Evolutionary conservation across 768 basidiomycete species (phyloP).

Genomic region (Lactarius tabidus): DNA sequence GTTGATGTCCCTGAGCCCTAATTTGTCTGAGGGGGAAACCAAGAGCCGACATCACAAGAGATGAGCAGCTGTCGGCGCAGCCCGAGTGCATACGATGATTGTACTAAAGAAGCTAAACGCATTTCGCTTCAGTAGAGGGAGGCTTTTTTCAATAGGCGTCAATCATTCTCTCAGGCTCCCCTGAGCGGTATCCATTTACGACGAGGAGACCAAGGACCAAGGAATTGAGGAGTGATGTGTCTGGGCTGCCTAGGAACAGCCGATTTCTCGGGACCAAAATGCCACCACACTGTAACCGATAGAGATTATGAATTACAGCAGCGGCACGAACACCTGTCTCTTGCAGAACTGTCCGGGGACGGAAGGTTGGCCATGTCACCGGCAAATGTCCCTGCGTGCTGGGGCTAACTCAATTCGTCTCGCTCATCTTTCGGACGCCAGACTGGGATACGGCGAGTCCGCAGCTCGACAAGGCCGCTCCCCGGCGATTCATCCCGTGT

Average conservation of each 20-base stretch:
- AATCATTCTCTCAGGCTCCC: conserved; percentile 11
- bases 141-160: conserved; percentile 14
- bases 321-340: conserved; percentile 15
- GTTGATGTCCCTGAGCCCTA: conserved; percentile 19
- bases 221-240: background rate
- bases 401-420: conserved; percentile 26
- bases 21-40: conserved; percentile 10
- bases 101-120: conserved; percentile 21
- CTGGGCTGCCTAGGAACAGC: conserved; percentile 4
- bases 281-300: conserved; percentile 16
- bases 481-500: conserved; percentile 19
- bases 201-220: background rate
- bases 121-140: conserved; percentile 5
- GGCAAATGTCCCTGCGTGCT: conserved; percentile 19
- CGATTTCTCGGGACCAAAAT: conserved; percentile 1
- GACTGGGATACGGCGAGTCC: conserved; percentile 19
- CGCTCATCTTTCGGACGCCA: conserved; percentile 14
- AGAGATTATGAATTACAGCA: conserved; percentile 15
- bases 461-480: conserved; percentile 23
- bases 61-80: conserved; percentile 14
- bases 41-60: conserved; percentile 15
- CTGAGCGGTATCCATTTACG: background rate
- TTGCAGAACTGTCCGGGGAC: conserved; percentile 7
- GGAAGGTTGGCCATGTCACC: conserved; percentile 21
- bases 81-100: conserved; percentile 1